phyloP scores from a whole-genome alignment of 192 early-diverging fungal species.

The Radiomyces spectabilis region DNA sequence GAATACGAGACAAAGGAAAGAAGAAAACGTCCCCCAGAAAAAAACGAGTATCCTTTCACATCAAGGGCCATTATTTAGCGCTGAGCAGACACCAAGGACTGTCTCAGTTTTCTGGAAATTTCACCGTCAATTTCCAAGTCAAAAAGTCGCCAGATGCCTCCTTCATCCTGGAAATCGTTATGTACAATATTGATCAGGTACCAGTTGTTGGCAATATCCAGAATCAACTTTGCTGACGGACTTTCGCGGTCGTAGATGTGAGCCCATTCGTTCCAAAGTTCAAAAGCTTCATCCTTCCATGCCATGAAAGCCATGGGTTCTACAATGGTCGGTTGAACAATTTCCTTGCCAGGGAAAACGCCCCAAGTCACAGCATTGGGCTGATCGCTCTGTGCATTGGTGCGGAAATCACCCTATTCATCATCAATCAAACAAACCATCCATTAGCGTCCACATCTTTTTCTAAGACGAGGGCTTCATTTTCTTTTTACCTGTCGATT shows the following conservation, averaged over 20 bases:
- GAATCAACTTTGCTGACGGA: conserved; percentile 46
- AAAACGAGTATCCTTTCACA: too few relatives aligned
- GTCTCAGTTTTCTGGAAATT: conserved; percentile 14
- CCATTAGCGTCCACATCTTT: not conserved
- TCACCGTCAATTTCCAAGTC: conserved; percentile 31
- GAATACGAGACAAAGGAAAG: too few relatives aligned
- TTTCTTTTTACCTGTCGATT: conserved; percentile 48
- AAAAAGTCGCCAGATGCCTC: conserved; percentile 67
- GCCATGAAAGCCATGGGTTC: conserved; percentile 87
- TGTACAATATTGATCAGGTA: conserved; percentile 93
- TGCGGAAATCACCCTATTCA: conserved; percentile 82
- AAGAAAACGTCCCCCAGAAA: too few relatives aligned
- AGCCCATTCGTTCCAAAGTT: conserved; percentile 89
- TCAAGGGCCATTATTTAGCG: too few relatives aligned
- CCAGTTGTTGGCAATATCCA: conserved; percentile 60
- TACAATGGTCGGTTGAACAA: conserved; percentile 95
- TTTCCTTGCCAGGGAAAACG: conserved; percentile 93
- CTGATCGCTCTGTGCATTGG: conserved; percentile 79
- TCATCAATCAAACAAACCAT: conserved; percentile 15
- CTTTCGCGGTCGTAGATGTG: conserved; percentile 53
- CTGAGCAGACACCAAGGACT: too few relatives aligned
- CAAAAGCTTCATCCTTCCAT: conserved; percentile 97
- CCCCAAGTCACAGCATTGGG: conserved; percentile 99
- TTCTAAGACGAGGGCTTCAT: not conserved
- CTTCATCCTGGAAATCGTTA: conserved; percentile 79